These are phyloP conservation scores for Paratinospora sagittata DNA, from an alignment of 164 flowering plant genomes.

Conservation along the genomic window DNA sequence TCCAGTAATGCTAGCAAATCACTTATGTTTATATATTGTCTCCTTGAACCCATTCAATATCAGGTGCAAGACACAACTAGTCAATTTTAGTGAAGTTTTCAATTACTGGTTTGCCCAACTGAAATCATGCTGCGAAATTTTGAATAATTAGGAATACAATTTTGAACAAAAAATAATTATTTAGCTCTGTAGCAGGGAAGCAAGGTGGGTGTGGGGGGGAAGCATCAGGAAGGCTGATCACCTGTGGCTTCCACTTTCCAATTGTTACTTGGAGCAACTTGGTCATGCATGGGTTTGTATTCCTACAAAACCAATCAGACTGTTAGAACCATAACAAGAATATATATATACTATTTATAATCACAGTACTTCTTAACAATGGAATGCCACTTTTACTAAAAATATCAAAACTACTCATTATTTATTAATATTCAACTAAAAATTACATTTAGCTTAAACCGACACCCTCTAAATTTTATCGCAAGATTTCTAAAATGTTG, in stretches of 20 bases:
- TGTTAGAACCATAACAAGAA: background rate
- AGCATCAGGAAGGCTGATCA: background rate
- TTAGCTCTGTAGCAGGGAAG: background rate
- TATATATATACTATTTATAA: background rate
- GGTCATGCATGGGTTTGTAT: slow-evolving; percentile 21
- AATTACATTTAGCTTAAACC: too few species aligned
- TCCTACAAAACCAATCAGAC: slow-evolving; percentile 20
- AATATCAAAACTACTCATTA: too few species aligned
- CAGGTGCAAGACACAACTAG: background rate
- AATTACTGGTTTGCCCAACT: background rate
- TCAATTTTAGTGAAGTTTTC: background rate
- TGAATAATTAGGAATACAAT: background rate
- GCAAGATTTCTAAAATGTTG: too few species aligned
- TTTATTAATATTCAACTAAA: too few species aligned
- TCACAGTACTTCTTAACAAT: too few species aligned
- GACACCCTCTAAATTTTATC: too few species aligned
- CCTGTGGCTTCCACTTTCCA: slow-evolving; percentile 17
- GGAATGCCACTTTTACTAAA: too few species aligned
- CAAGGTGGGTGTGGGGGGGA: background rate
- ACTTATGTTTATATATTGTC: background rate
- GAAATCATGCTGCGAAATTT: background rate
- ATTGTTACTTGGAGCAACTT: slow-evolving; percentile 27
- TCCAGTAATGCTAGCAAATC: background rate
- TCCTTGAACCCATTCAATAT: background rate
- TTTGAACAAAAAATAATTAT: background rate